These are phyloP conservation scores for Kingdonia uniflora DNA, from an alignment of 164 flowering plant species.

Conservation along the genomic window DNA sequence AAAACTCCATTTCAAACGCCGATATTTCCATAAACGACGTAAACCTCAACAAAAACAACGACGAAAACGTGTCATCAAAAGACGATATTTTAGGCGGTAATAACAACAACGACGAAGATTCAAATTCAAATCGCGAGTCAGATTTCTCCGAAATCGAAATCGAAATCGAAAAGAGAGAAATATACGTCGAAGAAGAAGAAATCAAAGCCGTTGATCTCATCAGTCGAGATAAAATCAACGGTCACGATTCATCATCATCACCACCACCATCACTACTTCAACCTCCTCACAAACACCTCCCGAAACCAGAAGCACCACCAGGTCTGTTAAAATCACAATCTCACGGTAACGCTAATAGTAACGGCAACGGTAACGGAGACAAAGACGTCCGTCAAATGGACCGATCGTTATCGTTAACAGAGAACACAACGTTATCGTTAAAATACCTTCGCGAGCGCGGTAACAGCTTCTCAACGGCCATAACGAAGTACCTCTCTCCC, in stretches of 20 bases:
- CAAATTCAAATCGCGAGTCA: background rate
- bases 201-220: background rate
- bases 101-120: background rate
- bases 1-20: too few relatives aligned
- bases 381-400: slow-evolving; percentile 8
- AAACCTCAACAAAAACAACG: background rate
- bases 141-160: slow-evolving; percentile 9
- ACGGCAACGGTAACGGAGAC: slow-evolving; percentile 1
- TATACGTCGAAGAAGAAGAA: background rate
- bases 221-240: background rate
- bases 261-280: too few relatives aligned
- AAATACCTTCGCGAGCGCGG: slow-evolving; percentile 51
- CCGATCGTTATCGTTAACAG: slow-evolving; percentile 16
- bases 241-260: background rate
- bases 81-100: background rate
- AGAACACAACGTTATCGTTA: slow-evolving; percentile 11
- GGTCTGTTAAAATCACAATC: slow-evolving; percentile 14
- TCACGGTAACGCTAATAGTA: too few relatives aligned
- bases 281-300: slow-evolving; percentile 26
- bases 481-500: slow-evolving; percentile 37
- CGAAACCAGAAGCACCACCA: slow-evolving; percentile 44
- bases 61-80: too few relatives aligned
- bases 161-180: slow-evolving; percentile 5
- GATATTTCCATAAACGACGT: too few relatives aligned
- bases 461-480: slow-evolving; percentile 49